Percentiles rank a stretch among this genome's conserved stretches.
These are phyloP conservation scores for Lithohypha guttulata DNA, from an alignment of 2,329 filamentous ascomycete genomes.

Conservation along the genomic window DNA sequence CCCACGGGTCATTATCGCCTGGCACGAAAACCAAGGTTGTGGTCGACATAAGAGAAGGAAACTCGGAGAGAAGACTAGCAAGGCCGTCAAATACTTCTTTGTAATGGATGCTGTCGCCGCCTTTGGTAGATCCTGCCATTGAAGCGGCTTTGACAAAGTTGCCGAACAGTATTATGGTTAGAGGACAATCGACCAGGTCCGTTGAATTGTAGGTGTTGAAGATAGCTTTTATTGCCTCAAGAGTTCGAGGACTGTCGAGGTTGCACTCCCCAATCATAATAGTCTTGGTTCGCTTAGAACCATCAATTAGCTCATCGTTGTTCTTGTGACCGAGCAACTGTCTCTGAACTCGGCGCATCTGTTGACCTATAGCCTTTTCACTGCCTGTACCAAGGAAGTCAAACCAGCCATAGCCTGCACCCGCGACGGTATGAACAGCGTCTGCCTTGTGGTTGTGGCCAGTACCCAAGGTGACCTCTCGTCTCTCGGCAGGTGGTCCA, in stretches of 20 bases:
- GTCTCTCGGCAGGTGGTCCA: conserved; percentile 80
- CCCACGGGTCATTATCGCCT: conserved; percentile 96
- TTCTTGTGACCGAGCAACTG: conserved; percentile 44
- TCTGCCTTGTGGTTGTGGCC: conserved; percentile 35
- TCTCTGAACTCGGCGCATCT: conserved; percentile 72
- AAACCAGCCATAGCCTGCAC: conserved; percentile 90
- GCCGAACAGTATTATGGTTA: conserved; percentile 73
- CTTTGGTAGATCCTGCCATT: conserved; percentile 52
- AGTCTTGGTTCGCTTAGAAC: conserved; percentile 38
- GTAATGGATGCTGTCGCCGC: conserved; percentile 80
- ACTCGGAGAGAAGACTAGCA: conserved; percentile 72
- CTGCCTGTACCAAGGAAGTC: conserved; percentile 90
- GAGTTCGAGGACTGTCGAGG: conserved; percentile 69
- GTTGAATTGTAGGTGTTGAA: conserved; percentile 62
- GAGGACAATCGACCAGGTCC: conserved; percentile 49
- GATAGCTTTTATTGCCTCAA: conserved; percentile 71
- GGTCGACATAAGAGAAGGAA: conserved; percentile 63
- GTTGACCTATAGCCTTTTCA: conserved; percentile 67
- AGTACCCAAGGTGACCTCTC: conserved; percentile 66
- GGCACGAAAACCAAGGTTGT: conserved; percentile 88
- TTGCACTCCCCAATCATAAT: conserved; percentile 79
- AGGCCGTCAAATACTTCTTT: conserved; percentile 85
- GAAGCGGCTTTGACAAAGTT: conserved; percentile 60
- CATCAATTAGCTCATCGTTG: conserved; percentile 26
- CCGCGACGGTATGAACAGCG: conserved; percentile 32